Conservation (phyloP, 75 land plant species). For the Picea sitchensis region DNA sequence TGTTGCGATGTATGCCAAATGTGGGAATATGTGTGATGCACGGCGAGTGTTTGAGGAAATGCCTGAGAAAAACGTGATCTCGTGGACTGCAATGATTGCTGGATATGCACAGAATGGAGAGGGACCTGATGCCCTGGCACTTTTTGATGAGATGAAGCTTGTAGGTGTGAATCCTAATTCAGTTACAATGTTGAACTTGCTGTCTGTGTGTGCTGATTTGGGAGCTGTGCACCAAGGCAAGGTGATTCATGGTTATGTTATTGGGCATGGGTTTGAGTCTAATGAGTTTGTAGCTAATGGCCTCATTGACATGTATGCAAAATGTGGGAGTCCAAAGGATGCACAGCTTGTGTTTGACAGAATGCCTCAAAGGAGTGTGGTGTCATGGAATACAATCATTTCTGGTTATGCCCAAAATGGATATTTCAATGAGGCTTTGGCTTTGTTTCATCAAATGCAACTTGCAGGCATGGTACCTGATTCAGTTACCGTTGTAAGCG, state of each 20-base stretch:
- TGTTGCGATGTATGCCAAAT: conserved; percentile 18
- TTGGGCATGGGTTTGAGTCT: conserved; percentile 4
- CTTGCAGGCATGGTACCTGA: conserved; percentile 25
- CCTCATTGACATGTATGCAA: conserved; percentile 26
- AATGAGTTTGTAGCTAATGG: conserved; percentile 8
- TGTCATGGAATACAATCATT: conserved; percentile 25
- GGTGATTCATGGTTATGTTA: conserved; percentile 9
- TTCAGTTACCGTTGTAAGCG: conserved; percentile 27
- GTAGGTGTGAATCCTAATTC: conserved; percentile 11
- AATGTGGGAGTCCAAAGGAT: conserved; percentile 17
- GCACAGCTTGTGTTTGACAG: conserved; percentile 15
- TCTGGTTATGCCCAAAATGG: conserved; percentile 27
- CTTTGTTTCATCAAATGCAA: conserved; percentile 23
- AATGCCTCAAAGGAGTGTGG: conserved; percentile 8
- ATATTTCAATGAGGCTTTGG: neutral
- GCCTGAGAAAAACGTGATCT: conserved; percentile 7
- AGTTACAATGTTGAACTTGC: neutral
- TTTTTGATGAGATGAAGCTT: conserved; percentile 14
- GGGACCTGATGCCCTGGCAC: conserved; percentile 7
- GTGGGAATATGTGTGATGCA: conserved; percentile 16
- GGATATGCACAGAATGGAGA: conserved; percentile 8
- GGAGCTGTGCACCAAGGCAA: conserved; percentile 7
- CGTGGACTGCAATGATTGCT: conserved; percentile 21
- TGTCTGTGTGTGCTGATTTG: conserved; percentile 7
- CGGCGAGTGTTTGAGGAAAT: conserved; percentile 10